Evolutionary conservation across 192 early-diverging fungal species (phyloP), one percentile per base, ranked within the genome.

Genomic region (Globomyces pollinis-pini): DNA sequence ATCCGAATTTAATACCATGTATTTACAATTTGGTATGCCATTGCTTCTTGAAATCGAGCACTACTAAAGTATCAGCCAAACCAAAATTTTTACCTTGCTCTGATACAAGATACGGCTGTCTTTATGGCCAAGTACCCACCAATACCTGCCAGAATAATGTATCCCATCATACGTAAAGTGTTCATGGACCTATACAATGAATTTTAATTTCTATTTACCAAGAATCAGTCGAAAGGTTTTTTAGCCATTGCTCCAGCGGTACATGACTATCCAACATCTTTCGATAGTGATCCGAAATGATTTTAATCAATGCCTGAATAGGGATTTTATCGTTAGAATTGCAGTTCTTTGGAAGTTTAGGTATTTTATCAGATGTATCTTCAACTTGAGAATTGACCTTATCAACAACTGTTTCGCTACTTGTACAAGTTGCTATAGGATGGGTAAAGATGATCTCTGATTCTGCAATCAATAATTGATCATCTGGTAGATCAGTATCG

Each of bases 1-100:
- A n/a, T n/a, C n/a, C n/a, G n/a, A n/a, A n/a, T n/a, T n/a, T 47
- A 47, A 47, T 47, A 26, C 44, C 44, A 47, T 9, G 44, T 47
- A 47, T 47, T 47, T 20, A 47, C 44, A 47, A 47, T 47, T 47
- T 24, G 2, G 16, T 47, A 24, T 26, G 44, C 44, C 21, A 47
- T 47, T 47, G 28, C 21, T 47, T 47, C 44, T 26, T 47, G 44
- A 8, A 24, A 20, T 47, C 44, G 16, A 24, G 28, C 21, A n/a
- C 44, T 47, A 47, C 5, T 3, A 26, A 26, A n/a, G n/a, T n/a
- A n/a, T n/a, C n/a, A n/a, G n/a, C n/a, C n/a, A n/a, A n/a, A n/a
- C 28, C 21, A 5, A 2, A 47, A 24, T 9, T 8, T 2, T 20
- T 47, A 47, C 44, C 44, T 34, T 34, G 52, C n/a, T 34, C 33